These are phyloP conservation scores for Onygenales sp. DNA, from an alignment of 2,329 filamentous ascomycete genomes.

Conservation along the genomic window DNA sequence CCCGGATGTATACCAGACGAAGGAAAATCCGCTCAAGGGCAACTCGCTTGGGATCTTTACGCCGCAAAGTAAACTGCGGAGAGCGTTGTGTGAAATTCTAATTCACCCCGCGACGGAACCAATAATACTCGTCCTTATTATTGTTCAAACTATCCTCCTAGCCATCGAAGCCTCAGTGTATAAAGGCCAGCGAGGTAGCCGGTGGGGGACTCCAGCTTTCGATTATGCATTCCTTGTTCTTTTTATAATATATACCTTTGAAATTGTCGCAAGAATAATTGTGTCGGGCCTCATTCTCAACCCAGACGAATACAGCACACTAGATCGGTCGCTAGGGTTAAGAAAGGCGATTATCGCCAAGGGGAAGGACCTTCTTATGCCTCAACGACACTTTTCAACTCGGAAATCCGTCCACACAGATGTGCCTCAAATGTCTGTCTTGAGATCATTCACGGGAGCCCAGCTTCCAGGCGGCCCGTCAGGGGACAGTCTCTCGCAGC, in stretches of 20 bases:
- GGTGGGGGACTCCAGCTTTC: slow-evolving; percentile 57
- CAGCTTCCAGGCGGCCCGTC: slow-evolving; percentile 51
- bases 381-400: slow-evolving; percentile 62
- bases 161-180: slow-evolving; percentile 75
- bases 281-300: slow-evolving; percentile 93
- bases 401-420: slow-evolving; percentile 33
- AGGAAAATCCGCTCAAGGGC: slow-evolving; percentile 70
- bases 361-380: slow-evolving; percentile 70
- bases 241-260: slow-evolving; percentile 83
- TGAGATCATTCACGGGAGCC: slow-evolving; percentile 66
- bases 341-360: slow-evolving; percentile 66
- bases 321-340: slow-evolving; percentile 67
- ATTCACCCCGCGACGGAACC: slow-evolving; percentile 84
- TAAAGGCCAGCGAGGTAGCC: slow-evolving; percentile 41
- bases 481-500: slow-evolving; percentile 62
- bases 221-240: slow-evolving; percentile 75
- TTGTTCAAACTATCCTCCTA: slow-evolving; percentile 80
- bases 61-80: slow-evolving; percentile 64
- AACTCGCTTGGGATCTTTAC: slow-evolving; percentile 78
- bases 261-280: slow-evolving; percentile 72
- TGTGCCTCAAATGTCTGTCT: slow-evolving; percentile 45
- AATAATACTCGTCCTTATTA: slow-evolving; percentile 73
- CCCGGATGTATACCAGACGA: slow-evolving; percentile 29
- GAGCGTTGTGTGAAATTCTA: slow-evolving; percentile 68
- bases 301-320: slow-evolving; percentile 81